A percentile compares a stretch with the other conserved stretches of the same genome.
Conservation (phyloP, 1,139 yeast genomes). For the Suhomyces guaymorum region DNA sequence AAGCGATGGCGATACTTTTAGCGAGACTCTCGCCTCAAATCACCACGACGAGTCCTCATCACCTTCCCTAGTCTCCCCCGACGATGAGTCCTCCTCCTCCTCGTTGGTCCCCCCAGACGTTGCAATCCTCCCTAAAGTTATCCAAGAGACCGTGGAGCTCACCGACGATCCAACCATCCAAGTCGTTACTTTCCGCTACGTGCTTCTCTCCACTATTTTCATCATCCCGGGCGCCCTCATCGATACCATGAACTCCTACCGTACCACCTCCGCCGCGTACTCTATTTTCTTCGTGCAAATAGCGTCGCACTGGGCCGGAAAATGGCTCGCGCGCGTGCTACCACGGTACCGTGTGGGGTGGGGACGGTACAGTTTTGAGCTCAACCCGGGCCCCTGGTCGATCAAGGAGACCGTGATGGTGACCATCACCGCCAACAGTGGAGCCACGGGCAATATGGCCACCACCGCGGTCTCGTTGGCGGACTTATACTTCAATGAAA, state of each 20-base stretch:
- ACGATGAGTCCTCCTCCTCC: no score
- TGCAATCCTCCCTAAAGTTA: conserved; percentile 16
- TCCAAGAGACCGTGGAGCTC: conserved; percentile 21
- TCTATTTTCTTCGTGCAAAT: conserved; percentile 25
- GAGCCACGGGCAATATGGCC: conserved; percentile 24
- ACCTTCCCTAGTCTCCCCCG: background rate
- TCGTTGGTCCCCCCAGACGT: conserved; percentile 12
- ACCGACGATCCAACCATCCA: conserved; percentile 21
- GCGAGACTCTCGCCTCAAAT: no score
- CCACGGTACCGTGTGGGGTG: conserved; percentile 14
- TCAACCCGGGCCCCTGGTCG: conserved; percentile 25
- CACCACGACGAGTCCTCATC: no score
- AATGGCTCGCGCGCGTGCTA: conserved; percentile 19
- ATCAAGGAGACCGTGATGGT: conserved; percentile 24
- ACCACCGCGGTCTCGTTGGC: conserved; percentile 21
- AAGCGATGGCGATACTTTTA: no score
- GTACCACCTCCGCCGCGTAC: conserved; percentile 25
- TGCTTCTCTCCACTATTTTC: conserved; percentile 19
- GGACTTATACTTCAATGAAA: conserved; percentile 19
- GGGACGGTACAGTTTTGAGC: conserved; percentile 12
- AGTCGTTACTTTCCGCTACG: conserved; percentile 20
- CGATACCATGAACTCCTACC: conserved; percentile 23
- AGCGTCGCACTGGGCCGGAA: conserved; percentile 23
- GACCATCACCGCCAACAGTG: conserved; percentile 23
- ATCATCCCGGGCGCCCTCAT: conserved; percentile 25